phyloP scores from a whole-genome alignment of 169 alveolate genomes.

The Theileria luwenshuni region DNA sequence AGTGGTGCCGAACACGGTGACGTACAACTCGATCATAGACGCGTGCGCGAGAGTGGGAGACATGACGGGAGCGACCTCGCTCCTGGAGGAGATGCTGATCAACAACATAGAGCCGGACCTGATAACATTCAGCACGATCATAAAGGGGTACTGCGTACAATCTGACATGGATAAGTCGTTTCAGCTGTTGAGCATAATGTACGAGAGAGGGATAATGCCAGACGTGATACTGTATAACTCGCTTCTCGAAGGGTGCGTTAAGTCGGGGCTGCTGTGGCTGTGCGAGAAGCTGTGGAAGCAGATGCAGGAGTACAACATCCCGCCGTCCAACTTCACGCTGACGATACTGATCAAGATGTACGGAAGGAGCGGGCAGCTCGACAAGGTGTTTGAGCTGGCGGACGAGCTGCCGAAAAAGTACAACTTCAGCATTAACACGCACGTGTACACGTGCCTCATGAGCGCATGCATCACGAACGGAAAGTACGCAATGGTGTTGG shows the following conservation, averaged over 20 bases:
- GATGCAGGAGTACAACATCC: constrained; percentile 76
- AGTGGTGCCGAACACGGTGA: constrained; percentile 90
- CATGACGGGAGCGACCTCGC: constrained; percentile 81
- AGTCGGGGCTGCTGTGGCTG: constrained; percentile 77
- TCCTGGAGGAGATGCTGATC: constrained; percentile 83
- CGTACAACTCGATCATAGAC: constrained; percentile 92
- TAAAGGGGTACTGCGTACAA: constrained; percentile 91
- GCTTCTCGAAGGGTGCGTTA: constrained; percentile 93
- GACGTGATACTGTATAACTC: constrained; percentile 94
- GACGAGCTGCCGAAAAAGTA: constrained; percentile 73
- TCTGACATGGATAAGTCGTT: constrained; percentile 84
- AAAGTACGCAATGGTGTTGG: constrained; percentile 58
- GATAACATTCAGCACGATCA: constrained; percentile 89
- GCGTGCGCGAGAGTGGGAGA: constrained; percentile 91
- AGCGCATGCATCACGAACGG: constrained; percentile 84
- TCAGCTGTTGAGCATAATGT: constrained; percentile 77
- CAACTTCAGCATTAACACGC: constrained; percentile 75
- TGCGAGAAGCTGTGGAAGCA: constrained; percentile 81
- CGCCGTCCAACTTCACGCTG: constrained; percentile 83
- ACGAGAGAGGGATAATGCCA: constrained; percentile 80
- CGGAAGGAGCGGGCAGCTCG: constrained; percentile 82
- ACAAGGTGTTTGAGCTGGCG: constrained; percentile 77
- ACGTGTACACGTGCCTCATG: constrained; percentile 86
- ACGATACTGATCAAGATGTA: constrained; percentile 82
- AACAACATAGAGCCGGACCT: constrained; percentile 87